Base-by-base conservation (phyloP, 2,329 filamentous ascomycete species). In the Botrytis medusae region DNA sequence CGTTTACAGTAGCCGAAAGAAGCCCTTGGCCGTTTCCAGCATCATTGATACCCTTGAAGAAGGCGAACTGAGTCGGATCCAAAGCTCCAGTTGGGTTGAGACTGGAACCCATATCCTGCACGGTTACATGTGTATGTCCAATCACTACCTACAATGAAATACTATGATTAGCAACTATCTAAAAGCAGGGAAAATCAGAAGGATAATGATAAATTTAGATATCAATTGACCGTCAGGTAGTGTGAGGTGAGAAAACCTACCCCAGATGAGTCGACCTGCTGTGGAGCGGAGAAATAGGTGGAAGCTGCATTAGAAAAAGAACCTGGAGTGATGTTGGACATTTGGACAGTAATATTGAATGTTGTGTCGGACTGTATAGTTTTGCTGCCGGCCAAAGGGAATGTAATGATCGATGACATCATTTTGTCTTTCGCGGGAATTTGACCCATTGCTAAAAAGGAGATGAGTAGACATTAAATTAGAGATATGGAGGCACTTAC, bases 21-120 rank as follows among this genome's bases (percentile, higher is more conserved):
- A 82, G 77, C 69, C 83, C 83, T 8, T 83, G 75, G 40, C 82
- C 82, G 73, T 85, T 80, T 40, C 82, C 82, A 54, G 77, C 76
- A 76, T 83, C 82, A 74, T 83, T 84, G 77, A 84, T 82, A 73
- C 83, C 83, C 76, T 84, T 83, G 78, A 84, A 84, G 78, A 83
- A 83, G 16, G 78, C 82, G 61, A 84, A 83, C 63, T 76, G 71
- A 14, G 76, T 77, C 29, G 82, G 76, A 77, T 81, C 80, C 1
- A 78, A 76, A 29, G 82, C 74, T 25, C 70, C 70, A 12, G 73
- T 78, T 2, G 82, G 81, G n/a, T 77, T 79, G 42, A 83, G 74
- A 63, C 73, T 78, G 54, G 75, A 77, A 32, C 82, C 82, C 69
- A 84, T 73, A 67, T 80, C 78, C 69, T 84, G 83, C 32, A 83